Conservation (phyloP, 257 asterid species). For the Knoxia roxburghii region DNA sequence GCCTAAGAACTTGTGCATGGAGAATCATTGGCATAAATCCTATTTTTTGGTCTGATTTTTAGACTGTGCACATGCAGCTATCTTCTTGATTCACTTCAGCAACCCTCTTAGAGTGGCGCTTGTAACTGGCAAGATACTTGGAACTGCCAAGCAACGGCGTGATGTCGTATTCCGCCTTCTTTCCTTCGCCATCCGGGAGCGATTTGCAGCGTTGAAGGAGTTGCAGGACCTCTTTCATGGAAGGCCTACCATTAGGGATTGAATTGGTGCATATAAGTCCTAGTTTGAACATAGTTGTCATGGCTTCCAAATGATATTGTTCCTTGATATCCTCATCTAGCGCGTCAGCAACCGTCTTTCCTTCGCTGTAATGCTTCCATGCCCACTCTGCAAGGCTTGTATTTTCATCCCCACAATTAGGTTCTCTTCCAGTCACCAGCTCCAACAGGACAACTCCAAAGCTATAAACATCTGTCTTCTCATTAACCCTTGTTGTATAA, state of each 20-base stretch:
- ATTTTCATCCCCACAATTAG: slow-evolving; percentile 57
- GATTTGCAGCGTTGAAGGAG: slow-evolving; percentile 40
- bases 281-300: slow-evolving; percentile 47
- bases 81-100: slow-evolving; percentile 27
- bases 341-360: slow-evolving; percentile 30
- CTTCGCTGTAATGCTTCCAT: slow-evolving; percentile 61
- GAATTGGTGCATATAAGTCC: slow-evolving; percentile 70
- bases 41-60: slow-evolving; percentile 1
- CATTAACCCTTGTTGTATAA: slow-evolving; percentile 37
- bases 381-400: slow-evolving; percentile 87
- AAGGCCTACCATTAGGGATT: slow-evolving; percentile 57
- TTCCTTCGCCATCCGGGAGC: slow-evolving; percentile 21
- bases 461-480: slow-evolving; percentile 39
- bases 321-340: slow-evolving; percentile 49
- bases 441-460: slow-evolving; percentile 43
- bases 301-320: slow-evolving; percentile 43
- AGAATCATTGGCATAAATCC: too few species aligned
- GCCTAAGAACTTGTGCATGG: too few species aligned
- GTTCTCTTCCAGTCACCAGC: slow-evolving; percentile 46
- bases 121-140: slow-evolving; percentile 53
- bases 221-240: slow-evolving; percentile 68
- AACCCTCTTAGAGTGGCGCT: slow-evolving; percentile 45
- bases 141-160: slow-evolving; percentile 56
- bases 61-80: slow-evolving; percentile 38
- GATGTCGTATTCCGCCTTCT: slow-evolving; percentile 40